A percentile compares a stretch with the other conserved stretches of the same genome.
These are phyloP conservation scores for Aphanocladium album DNA, from an alignment of 2,329 filamentous ascomycete species.

Conservation along the genomic window DNA sequence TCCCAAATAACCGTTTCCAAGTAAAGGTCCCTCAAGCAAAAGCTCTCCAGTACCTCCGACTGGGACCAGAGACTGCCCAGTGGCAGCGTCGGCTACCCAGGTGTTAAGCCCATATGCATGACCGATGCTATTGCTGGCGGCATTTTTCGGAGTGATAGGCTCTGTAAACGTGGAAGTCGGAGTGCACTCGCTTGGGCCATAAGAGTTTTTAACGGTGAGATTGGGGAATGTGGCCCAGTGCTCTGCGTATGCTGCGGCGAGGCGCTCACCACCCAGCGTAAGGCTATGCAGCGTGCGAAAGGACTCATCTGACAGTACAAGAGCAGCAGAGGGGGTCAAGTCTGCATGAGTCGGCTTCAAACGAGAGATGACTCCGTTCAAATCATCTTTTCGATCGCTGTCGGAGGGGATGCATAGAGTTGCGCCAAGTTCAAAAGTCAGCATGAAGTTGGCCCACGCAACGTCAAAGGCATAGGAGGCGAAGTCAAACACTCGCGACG, in stretches of 20 bases:
- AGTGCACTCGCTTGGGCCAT: not conserved
- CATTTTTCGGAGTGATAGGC: not conserved
- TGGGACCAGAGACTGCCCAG: conserved; percentile 25
- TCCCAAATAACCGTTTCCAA: conserved; percentile 46
- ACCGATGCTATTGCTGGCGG: conserved; percentile 7
- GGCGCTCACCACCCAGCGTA: not conserved
- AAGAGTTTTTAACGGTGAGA: conserved; percentile 6
- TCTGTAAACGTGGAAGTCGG: not conserved
- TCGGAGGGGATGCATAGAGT: conserved; percentile 9
- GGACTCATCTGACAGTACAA: not conserved
- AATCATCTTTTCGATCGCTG: conserved; percentile 6
- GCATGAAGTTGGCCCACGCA: conserved; percentile 6
- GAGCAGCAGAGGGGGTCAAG: not conserved
- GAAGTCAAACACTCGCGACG: conserved; percentile 16
- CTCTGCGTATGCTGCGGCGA: not conserved
- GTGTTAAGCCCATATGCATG: not conserved
- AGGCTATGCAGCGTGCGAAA: conserved; percentile 3
- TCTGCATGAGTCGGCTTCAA: conserved; percentile 8
- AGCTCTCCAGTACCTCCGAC: conserved; percentile 32
- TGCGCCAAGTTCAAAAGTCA: conserved; percentile 8
- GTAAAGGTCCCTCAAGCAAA: conserved; percentile 36
- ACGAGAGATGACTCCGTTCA: conserved; percentile 9
- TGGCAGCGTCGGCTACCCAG: conserved; percentile 28
- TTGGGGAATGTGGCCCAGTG: not conserved
- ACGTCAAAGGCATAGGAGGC: conserved; percentile 19